These are phyloP conservation scores for Erigeron philadelphicus DNA, from an alignment of 140 eudicot genomes.

Conservation along the genomic window DNA sequence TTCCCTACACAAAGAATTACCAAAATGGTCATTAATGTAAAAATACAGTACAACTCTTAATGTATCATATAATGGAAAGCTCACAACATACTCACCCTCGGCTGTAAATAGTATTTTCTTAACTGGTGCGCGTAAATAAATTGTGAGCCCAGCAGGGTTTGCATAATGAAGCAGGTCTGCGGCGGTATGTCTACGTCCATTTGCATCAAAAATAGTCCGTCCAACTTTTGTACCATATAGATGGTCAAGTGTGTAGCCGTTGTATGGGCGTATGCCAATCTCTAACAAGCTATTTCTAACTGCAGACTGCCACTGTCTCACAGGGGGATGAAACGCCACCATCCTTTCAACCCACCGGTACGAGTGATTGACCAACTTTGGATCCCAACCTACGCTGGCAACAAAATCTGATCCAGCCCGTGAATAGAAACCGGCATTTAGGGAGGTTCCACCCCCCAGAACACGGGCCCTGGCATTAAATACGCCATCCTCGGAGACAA, in stretches of 20 bases:
- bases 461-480: conserved; percentile 72
- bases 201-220: conserved; percentile 65
- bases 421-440: conserved; percentile 89
- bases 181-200: conserved; percentile 66
- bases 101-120: conserved; percentile 55
- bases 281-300: conserved; percentile 70
- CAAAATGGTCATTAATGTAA: not conserved
- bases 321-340: conserved; percentile 68
- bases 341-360: conserved; percentile 71
- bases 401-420: conserved; percentile 53
- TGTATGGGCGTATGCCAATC: conserved; percentile 61
- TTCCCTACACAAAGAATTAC: conserved; percentile 32
- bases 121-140: conserved; percentile 64
- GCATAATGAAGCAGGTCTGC: conserved; percentile 78
- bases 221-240: conserved; percentile 79
- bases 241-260: conserved; percentile 84
- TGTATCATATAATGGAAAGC: not conserved
- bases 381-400: conserved; percentile 56
- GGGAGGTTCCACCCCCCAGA: conserved; percentile 75
- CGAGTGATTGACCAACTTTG: conserved; percentile 57
- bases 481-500: conserved; percentile 87
- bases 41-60: not conserved
- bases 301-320: conserved; percentile 78
- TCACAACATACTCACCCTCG: conserved; percentile 31
- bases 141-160: conserved; percentile 49